phyloP scores from a whole-genome alignment of 192 early-diverging fungal genomes.

The Allomyces javanicus region DNA sequence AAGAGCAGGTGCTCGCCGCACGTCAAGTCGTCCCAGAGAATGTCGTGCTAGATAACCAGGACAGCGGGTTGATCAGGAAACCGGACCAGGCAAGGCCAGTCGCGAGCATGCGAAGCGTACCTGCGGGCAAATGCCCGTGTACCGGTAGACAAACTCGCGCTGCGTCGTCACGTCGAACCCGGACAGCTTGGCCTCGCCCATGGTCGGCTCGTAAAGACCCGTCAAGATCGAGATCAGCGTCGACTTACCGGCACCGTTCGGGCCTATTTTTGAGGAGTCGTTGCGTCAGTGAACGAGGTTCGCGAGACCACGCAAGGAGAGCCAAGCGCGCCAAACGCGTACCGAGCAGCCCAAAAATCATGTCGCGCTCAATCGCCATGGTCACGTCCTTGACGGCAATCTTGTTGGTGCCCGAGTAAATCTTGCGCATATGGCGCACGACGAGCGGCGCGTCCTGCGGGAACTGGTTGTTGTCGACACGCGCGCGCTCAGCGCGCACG shows the following conservation, averaged over 20 bases:
- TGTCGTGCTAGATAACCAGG: slow-evolving; percentile 16
- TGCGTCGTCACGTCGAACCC: slow-evolving; percentile 32
- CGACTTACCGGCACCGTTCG: slow-evolving; percentile 53
- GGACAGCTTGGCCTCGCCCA: slow-evolving; percentile 32
- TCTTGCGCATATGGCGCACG: slow-evolving; percentile 32
- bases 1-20: slow-evolving; percentile 47
- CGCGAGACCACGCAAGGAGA: neutral
- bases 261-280: slow-evolving; percentile 7
- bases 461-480: slow-evolving; percentile 21
- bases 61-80: slow-evolving; percentile 6
- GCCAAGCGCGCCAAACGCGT: slow-evolving; percentile 6
- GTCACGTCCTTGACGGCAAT: slow-evolving; percentile 46
- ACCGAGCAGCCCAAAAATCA: slow-evolving; percentile 47
- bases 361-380: slow-evolving; percentile 33
- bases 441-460: slow-evolving; percentile 25
- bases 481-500: slow-evolving; percentile 33
- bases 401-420: slow-evolving; percentile 30
- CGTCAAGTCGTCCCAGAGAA: slow-evolving; percentile 54
- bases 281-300: no score
- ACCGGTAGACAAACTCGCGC: slow-evolving; percentile 28
- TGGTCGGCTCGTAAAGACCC: slow-evolving; percentile 33
- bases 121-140: slow-evolving; percentile 56
- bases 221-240: slow-evolving; percentile 52
- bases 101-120: slow-evolving; percentile 3
- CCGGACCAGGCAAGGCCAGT: no score